phyloP scores from a whole-genome alignment of 768 basidiomycete species.

The Amanita molliuscula region DNA sequence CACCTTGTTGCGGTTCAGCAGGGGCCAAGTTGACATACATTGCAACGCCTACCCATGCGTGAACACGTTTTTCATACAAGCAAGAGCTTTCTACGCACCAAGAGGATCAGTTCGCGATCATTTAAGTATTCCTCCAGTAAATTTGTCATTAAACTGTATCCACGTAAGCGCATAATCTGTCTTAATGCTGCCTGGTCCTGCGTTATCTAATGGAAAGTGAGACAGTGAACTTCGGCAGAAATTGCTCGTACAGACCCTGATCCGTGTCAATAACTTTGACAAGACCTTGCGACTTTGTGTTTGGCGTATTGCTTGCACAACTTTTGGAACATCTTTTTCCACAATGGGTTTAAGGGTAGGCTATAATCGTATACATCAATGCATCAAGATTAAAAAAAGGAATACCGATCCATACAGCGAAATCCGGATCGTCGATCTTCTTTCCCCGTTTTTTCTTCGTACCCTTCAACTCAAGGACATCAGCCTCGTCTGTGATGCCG shows the following conservation, averaged over 20 bases:
- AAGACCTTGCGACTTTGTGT: slow-evolving; percentile 77
- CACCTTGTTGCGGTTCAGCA: slow-evolving; percentile 83
- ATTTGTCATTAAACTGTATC: slow-evolving; percentile 86
- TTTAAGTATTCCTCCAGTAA: slow-evolving; percentile 66
- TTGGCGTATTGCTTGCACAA: slow-evolving; percentile 86
- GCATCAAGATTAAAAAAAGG: slow-evolving; percentile 1
- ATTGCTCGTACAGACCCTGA: slow-evolving; percentile 46
- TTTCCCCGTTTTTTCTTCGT: slow-evolving; percentile 89
- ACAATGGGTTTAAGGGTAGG: slow-evolving; percentile 68
- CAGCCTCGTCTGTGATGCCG: slow-evolving; percentile 89
- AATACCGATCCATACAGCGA: slow-evolving; percentile 44
- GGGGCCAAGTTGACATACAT: slow-evolving; percentile 69
- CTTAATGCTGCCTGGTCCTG: slow-evolving; percentile 69
- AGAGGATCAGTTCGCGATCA: slow-evolving; percentile 59
- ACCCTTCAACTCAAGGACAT: slow-evolving; percentile 75
- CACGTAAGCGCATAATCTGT: slow-evolving; percentile 86
- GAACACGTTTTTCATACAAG: neutral
- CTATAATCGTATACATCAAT: slow-evolving; percentile 25
- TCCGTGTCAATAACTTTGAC: slow-evolving; percentile 71
- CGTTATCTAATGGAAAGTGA: slow-evolving; percentile 53
- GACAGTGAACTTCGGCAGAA: neutral
- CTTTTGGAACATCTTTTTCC: slow-evolving; percentile 79
- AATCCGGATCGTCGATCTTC: slow-evolving; percentile 89
- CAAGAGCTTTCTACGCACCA: slow-evolving; percentile 36
- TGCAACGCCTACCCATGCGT: slow-evolving; percentile 39